Percentiles rank a stretch among this genome's conserved stretches.
phyloP scores from a whole-genome alignment of 352 stramenopile species.

The Phytophthora vignae region DNA sequence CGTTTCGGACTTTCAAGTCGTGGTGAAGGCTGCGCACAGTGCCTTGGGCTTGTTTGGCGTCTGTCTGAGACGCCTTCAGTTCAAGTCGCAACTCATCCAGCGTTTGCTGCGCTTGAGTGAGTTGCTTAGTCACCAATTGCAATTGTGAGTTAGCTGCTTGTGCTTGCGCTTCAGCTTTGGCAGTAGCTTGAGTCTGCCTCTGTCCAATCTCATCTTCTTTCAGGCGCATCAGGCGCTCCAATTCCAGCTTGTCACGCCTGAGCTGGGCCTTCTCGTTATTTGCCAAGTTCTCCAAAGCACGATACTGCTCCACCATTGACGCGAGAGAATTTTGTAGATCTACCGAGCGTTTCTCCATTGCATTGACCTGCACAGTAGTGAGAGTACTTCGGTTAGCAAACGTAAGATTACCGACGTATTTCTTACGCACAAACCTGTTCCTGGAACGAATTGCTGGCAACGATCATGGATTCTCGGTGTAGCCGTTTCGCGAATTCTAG shows the following conservation, averaged over 20 bases:
- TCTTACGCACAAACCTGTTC: constrained; percentile 21
- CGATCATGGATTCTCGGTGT: constrained; percentile 18
- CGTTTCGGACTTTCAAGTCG: constrained; percentile 18
- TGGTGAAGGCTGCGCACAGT: constrained; percentile 16
- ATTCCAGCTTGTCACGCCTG: constrained; percentile 40
- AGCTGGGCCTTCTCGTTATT: constrained; percentile 43
- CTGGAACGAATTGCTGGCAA: constrained; percentile 7
- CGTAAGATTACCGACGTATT: not conserved
- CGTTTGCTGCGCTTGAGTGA: constrained; percentile 15
- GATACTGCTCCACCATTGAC: constrained; percentile 23
- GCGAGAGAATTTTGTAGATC: constrained; percentile 25
- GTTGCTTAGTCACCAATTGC: constrained; percentile 24
- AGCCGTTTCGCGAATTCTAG: constrained; percentile 17
- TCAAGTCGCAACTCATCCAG: constrained; percentile 11
- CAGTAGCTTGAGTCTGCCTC: constrained; percentile 16
- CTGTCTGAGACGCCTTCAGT: constrained; percentile 14
- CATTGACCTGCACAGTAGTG: constrained; percentile 3
- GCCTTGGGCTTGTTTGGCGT: constrained; percentile 31
- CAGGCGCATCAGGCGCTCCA: constrained; percentile 37
- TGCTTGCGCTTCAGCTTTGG: constrained; percentile 20
- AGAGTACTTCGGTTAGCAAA: not conserved
- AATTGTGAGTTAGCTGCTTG: constrained; percentile 14
- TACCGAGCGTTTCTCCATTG: constrained; percentile 13
- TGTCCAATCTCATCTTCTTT: constrained; percentile 40
- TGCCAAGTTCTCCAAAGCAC: constrained; percentile 26